Base-by-base conservation (phyloP, 2,329 filamentous ascomycete species). In the Phialocephala subalpina region DNA sequence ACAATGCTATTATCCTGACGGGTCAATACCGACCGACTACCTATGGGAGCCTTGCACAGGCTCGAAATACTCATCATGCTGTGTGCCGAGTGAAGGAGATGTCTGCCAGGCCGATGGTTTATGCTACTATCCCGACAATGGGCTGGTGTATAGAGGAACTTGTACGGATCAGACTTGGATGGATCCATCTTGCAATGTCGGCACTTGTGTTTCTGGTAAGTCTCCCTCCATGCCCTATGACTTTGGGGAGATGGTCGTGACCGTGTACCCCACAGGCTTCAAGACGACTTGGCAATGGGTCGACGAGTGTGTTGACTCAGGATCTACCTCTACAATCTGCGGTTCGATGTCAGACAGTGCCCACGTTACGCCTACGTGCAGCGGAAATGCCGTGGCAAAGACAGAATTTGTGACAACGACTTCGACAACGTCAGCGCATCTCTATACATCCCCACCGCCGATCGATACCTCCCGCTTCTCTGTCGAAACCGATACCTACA, bases 101-200 rank as follows among this genome's bases (percentile, higher is more conserved):
- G 65, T 71, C 18, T 71, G 69, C 58, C 69, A 71, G 29, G 35
- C 49, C 4, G 62, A 69, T 63, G 67, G 69, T 27, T 56, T 68
- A 11, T 71, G 69, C 42, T 69, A 66, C 52, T 71, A 60, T 55
- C 61, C 64, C 22, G 4, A n/a, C 7, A 57, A 35, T 7, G 56
- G 58, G 8, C 8, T 45, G 3, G 6, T 49, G 25, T 71, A 71
- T 55, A 64, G 69, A 27, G 69, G 67, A 20, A 67, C 69, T 22
- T 71, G 69, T 58, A 71, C 69, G 18, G 69, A 71, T 63, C 55
- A 66, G 8, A 71, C 69, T 14, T 71, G 64, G 64, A 60, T 68
- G 18, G 66, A 69, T 40, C 67, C 69, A 6, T 56, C 65, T 16
- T 71, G 69, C 45, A 53, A 58, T 33, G 60, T 64, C 9, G 49